These are phyloP conservation scores for Chaetomium cochliodes DNA, from an alignment of 495 filamentous ascomycete species.

Conservation along the genomic window DNA sequence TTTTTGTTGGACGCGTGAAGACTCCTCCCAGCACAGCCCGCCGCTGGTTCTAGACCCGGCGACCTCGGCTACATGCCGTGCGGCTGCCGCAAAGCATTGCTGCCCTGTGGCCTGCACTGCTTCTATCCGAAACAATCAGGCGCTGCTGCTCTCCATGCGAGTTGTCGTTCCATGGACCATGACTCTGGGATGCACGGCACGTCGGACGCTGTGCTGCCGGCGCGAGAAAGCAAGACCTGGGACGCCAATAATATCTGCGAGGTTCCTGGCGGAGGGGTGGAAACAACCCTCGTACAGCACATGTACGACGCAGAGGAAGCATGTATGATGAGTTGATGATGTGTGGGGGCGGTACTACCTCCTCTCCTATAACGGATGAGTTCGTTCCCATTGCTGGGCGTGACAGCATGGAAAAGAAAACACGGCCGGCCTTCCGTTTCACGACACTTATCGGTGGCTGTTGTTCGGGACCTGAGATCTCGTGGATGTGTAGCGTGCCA, in stretches of 20 bases:
- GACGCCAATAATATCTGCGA: not conserved
- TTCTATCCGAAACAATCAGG: not conserved
- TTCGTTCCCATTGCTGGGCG: not conserved
- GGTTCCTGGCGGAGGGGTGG: not conserved
- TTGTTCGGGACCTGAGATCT: not conserved
- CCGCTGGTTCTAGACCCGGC: not conserved
- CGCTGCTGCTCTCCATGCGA: not conserved
- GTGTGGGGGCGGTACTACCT: not conserved
- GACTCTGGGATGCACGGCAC: not conserved
- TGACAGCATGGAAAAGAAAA: not conserved
- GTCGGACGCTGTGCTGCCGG: not conserved
- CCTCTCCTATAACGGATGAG: not conserved
- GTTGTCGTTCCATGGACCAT: not conserved
- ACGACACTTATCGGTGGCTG: not conserved
- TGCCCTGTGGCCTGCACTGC: not conserved
- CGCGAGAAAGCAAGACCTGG: not conserved
- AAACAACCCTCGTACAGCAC: not conserved
- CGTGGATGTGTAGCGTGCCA: not conserved
- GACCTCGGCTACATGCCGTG: slow-evolving; percentile 2
- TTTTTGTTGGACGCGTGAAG: not conserved
- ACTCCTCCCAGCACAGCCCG: not conserved
- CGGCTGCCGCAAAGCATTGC: slow-evolving; percentile 1
- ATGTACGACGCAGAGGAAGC: not conserved
- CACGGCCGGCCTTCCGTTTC: not conserved
- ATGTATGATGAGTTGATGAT: not conserved